These are phyloP conservation scores for Moniliella sp. DNA, from an alignment of 1,284 basidiomycete genomes.

Conservation along the genomic window DNA sequence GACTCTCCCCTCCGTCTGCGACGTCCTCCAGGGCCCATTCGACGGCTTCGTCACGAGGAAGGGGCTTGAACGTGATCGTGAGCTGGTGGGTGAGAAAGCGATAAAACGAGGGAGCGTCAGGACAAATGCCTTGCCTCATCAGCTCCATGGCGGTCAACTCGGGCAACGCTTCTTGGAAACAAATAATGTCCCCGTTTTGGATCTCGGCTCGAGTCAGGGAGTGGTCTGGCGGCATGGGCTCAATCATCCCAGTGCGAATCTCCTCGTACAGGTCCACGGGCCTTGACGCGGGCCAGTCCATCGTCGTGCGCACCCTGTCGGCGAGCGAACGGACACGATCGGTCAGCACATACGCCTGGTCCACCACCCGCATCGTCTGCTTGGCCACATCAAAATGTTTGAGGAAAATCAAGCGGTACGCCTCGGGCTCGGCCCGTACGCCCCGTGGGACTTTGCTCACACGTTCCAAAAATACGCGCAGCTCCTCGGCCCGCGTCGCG, in stretches of 20 bases:
- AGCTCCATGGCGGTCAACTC: too few species aligned
- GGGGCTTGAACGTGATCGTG: too few species aligned
- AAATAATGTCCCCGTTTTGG: constrained; percentile 94
- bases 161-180: constrained; percentile 86
- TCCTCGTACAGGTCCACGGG: constrained; percentile 92
- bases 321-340: constrained; percentile 68
- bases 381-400: constrained; percentile 93
- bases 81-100: too few species aligned
- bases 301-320: constrained; percentile 69
- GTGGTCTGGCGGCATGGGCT: constrained; percentile 81
- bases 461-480: too few species aligned
- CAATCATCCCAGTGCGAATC: constrained; percentile 99
- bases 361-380: constrained; percentile 66
- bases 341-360: constrained; percentile 70
- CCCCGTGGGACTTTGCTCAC: too few species aligned
- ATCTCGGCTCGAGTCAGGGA: constrained; percentile 94
- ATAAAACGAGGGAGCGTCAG: too few species aligned
- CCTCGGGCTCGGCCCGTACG: too few species aligned
- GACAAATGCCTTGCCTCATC: too few species aligned
- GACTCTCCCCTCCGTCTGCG: too few species aligned
- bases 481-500: too few species aligned
- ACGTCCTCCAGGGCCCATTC: too few species aligned
- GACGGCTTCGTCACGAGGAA: too few species aligned
- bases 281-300: constrained; percentile 81
- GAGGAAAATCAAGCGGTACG: constrained; percentile 89